A percentile compares a stretch with the other conserved stretches of the same genome.
Conservation (phyloP, 2,329 filamentous ascomycete species). For the Nemania serpens region DNA sequence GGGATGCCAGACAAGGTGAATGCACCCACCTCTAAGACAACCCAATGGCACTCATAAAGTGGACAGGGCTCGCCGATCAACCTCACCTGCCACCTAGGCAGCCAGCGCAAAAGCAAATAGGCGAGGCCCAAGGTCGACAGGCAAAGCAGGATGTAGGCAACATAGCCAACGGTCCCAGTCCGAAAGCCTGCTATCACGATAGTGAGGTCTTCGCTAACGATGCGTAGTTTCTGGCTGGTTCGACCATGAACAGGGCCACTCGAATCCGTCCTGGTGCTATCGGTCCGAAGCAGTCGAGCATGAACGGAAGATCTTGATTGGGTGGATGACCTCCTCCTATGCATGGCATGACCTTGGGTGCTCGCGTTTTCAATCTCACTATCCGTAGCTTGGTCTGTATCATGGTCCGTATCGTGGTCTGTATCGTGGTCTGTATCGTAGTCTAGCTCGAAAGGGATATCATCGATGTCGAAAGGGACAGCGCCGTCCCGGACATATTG, state of each 20-base stretch:
- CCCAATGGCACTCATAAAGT: constrained; percentile 81
- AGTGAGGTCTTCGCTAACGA: constrained; percentile 90
- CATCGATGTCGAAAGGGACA: constrained; percentile 38
- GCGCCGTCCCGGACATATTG: constrained; percentile 46
- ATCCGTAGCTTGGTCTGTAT: constrained; percentile 45
- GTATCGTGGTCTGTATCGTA: constrained; percentile 37
- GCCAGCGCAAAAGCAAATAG: constrained; percentile 86
- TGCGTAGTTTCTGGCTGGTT: constrained; percentile 87
- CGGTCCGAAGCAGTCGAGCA: constrained; percentile 70
- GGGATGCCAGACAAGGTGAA: background rate
- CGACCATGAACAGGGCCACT: constrained; percentile 68
- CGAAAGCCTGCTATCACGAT: constrained; percentile 91
- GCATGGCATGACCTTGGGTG: constrained; percentile 54
- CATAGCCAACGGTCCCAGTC: constrained; percentile 72
- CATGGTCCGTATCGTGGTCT: constrained; percentile 40
- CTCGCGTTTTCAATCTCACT: constrained; percentile 48
- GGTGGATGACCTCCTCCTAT: constrained; percentile 67
- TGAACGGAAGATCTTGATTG: constrained; percentile 61
- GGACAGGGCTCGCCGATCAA: constrained; percentile 72
- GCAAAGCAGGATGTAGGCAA: constrained; percentile 73
- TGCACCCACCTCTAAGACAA: constrained; percentile 76
- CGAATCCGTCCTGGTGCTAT: constrained; percentile 70
- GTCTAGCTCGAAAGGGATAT: constrained; percentile 40
- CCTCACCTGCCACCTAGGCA: constrained; percentile 83
- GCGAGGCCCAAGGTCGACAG: constrained; percentile 73